Base-by-base conservation (phyloP, 805 yeast species). In the Jamesozyma hellenica region DNA sequence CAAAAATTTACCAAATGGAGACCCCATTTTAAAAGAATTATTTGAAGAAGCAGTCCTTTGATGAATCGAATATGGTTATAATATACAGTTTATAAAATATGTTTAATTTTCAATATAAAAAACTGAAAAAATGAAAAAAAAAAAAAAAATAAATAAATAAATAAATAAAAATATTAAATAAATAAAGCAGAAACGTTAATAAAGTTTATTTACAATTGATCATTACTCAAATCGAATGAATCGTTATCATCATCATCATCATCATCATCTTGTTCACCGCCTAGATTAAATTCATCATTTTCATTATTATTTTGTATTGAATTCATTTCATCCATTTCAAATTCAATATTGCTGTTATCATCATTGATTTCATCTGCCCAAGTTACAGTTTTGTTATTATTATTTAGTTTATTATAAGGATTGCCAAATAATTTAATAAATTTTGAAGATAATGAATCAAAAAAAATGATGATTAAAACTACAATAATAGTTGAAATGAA, bases 241-340 rank as follows among this genome's bases (percentile, higher is more conserved):
- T 29, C 32, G 8, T 10, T n/a, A 11, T 29, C 32, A 15, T 15
- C 17, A 9, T 5, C 17, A 10, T 7, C n/a, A 14, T 29, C 32
- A 4, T n/a, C 18, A 29, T n/a, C 5, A n/a, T 29, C 18, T 5
- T 7, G 4, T 7, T 29, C 32, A n/a, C n/a, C n/a, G n/a, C n/a
- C n/a, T n/a, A n/a, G n/a, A n/a, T 29, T 9, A n/a, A 3, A 10
- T 10, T n/a, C 16, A 29, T n/a, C 28, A 11, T 29, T n/a, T 5
- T n/a, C 32, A 7, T 29, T n/a, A 14, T 29, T 11, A 29, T 9
- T 9, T n/a, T 9, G 9, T 29, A 3, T 11, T n/a, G 17, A 29
- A 33, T 36, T 12, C 25, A 39, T 40, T 21, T 46, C 35, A 28
- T 29, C 41, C 5, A 35, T 3, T 23, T 33, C 40, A 10, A 28